Base-by-base conservation (phyloP, 257 asterid genomes). In the Jaltomata sinuosa region DNA sequence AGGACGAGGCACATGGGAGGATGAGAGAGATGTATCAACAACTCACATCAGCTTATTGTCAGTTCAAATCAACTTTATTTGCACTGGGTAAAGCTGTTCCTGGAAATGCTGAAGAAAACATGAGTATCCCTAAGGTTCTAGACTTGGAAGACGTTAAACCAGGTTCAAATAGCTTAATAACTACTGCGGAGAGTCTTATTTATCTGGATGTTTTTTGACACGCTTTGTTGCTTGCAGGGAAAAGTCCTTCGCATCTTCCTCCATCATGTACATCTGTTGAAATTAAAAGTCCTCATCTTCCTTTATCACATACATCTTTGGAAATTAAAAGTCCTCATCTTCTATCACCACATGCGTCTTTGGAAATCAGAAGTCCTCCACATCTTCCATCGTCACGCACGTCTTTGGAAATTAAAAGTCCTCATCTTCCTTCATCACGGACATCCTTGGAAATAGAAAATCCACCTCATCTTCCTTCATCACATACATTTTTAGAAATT, bases 1-100 rank as follows among this genome's bases (percentile, higher is more conserved):
- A 89, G 85, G 98, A 94, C 79, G 98, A 93, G 88, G 90, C 84
- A 12, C 49, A 81, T n/a, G 95, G 92, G 82, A 85, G 84, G 82
- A 68, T 89, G 90, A 92, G 85, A 57, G 97, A 95, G 89, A 92
- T 85, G 55, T 91, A 92, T 83, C 85, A 74, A 89, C 90, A 69
- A 67, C 74, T 93, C 91, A 84, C 81, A 38, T 82, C 88, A 18
- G 89, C 92, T 40, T 95, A 95, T 88, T 91, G 92, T 87, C 97
- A 93, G 85, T 88, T 92, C 82, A 61, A 62, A 62, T 32, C 86
- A 25, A 85, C 83, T 11, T 27, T 90, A 45, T 81, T 67, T 71
- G 67, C 71, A 38, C 25, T 27, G 71, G 90, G 64, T 47, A 76
- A 71, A 72, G 49, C 83, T 61, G 19, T 81, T 34, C 88, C 47